These are phyloP conservation scores for Phytophthora hybrid DNA, from an alignment of 352 stramenopile species.

Conservation along the genomic window DNA sequence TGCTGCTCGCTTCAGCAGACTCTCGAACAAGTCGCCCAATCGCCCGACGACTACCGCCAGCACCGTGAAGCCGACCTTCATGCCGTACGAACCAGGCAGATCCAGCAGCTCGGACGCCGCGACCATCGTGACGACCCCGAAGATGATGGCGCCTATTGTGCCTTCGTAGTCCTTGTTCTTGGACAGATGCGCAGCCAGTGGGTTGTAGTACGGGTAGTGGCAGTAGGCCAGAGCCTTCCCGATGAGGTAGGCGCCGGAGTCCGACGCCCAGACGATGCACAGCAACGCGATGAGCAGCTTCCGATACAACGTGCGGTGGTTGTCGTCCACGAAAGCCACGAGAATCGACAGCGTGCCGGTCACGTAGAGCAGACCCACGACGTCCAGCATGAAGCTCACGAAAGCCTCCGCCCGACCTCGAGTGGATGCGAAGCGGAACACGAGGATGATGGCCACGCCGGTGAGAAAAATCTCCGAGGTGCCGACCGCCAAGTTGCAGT, in stretches of 20 bases:
- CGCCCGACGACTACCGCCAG: constrained; percentile 93
- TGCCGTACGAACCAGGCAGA: constrained; percentile 77
- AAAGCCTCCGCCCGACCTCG: constrained; percentile 34
- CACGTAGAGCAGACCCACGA: constrained; percentile 64
- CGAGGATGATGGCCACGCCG: constrained; percentile 46
- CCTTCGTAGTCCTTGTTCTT: constrained; percentile 98
- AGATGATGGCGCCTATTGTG: constrained; percentile 84
- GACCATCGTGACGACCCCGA: constrained; percentile 86
- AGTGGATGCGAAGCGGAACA: constrained; percentile 52
- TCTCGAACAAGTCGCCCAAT: constrained; percentile 83
- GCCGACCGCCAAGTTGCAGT: constrained; percentile 43
- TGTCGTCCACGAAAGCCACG: constrained; percentile 64
- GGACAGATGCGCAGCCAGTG: constrained; percentile 88
- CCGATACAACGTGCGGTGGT: constrained; percentile 54
- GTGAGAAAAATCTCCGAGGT: constrained; percentile 46
- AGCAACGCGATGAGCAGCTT: constrained; percentile 69
- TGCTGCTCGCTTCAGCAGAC: constrained; percentile 95
- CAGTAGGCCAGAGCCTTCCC: constrained; percentile 88
- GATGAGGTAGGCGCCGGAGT: constrained; percentile 94
- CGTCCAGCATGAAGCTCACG: constrained; percentile 60
- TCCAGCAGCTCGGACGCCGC: constrained; percentile 67
- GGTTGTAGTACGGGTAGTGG: constrained; percentile 82
- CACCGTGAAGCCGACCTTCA: constrained; percentile 84
- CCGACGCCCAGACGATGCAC: constrained; percentile 76
- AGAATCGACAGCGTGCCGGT: constrained; percentile 56